These are phyloP conservation scores for Thuidium tamariscinum DNA, from an alignment of 225 moss, liverwort and hornwort species.

Conservation along the genomic window DNA sequence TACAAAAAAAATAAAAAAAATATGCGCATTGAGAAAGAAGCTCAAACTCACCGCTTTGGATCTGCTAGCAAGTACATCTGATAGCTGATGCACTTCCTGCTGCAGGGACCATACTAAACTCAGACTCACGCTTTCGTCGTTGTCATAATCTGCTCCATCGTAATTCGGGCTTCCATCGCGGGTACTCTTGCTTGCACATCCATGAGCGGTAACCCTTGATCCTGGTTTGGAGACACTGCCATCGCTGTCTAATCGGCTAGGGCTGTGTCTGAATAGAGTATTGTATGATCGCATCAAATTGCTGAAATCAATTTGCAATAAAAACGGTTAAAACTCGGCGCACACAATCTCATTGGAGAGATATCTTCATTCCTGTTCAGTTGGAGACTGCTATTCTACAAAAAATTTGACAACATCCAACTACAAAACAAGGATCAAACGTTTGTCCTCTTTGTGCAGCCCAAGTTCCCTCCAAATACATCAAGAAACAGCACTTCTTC, in stretches of 20 bases:
- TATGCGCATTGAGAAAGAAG: neutral
- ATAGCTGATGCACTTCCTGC: slow-evolving; percentile 63
- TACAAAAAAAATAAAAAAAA: neutral
- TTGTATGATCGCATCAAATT: slow-evolving; percentile 37
- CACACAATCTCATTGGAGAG: neutral
- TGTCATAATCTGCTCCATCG: slow-evolving; percentile 32
- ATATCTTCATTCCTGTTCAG: neutral
- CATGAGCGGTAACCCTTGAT: slow-evolving; percentile 1
- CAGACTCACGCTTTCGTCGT: slow-evolving; percentile 27
- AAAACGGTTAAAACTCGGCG: neutral
- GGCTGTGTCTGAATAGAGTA: slow-evolving; percentile 25
- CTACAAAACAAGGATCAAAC: neutral
- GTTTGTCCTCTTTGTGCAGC: neutral
- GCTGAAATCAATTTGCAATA: slow-evolving; percentile 10
- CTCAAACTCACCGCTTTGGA: slow-evolving; percentile 38
- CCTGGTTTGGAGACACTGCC: slow-evolving; percentile 20
- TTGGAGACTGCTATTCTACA: neutral
- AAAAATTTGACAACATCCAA: neutral
- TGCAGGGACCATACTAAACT: slow-evolving; percentile 46
- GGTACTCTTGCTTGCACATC: neutral
- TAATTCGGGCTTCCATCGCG: slow-evolving; percentile 35
- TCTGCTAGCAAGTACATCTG: slow-evolving; percentile 37
- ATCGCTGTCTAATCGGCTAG: slow-evolving; percentile 20
- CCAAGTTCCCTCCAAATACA: neutral
- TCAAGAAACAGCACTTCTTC: neutral